Base-by-base conservation (phyloP, 2,329 filamentous ascomycete species). In the Aphanocladium album region DNA sequence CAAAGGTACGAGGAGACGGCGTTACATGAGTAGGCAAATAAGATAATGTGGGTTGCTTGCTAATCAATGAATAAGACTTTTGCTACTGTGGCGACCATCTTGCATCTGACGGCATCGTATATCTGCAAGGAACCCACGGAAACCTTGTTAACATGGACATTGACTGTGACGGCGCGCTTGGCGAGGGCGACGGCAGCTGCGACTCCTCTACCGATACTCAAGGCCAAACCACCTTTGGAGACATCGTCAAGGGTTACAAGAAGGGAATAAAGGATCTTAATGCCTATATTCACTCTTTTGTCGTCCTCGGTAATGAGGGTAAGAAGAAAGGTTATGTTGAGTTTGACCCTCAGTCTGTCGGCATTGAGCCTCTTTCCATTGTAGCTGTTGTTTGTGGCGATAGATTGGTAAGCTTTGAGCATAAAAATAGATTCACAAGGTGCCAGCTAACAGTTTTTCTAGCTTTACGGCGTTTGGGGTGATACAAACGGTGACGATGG, bases 381-480 rank as follows among this genome's bases (percentile, higher is more conserved):
- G 79, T 85, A 66, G 81, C 80, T 0, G 80, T 85, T 5, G 77
- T 85, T 6, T 85, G 83, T 60, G 75, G 75, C 12, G 71, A 76
- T 25, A 72, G 81, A 63, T 66, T 83, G 69, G 77, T 76, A 62
- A 53, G 50, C 2, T 39, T 19, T 35, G 25, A 35, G 4, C 21
- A 6, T 8, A 27, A 27, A 21, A 17, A 49, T 25, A 50, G n/a
- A 39, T 9, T 16, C 12, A 39, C 12, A 39, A 39, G 12, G 35
- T 11, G 12, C 35, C 35, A 9, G 6, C 35, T 39, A 16, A 39
- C 9, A 39, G 6, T 39, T 39, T 39, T 39, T 12, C 35, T 39
- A 39, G 76, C 74, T 77, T 59, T 85, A 85, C 65, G 82, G 81
- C 2, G 71, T 85, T 50, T 86, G 81, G 82, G 83, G 81, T 16